phyloP scores from a whole-genome alignment of 441 rosid species.

The Brassica balearica region DNA sequence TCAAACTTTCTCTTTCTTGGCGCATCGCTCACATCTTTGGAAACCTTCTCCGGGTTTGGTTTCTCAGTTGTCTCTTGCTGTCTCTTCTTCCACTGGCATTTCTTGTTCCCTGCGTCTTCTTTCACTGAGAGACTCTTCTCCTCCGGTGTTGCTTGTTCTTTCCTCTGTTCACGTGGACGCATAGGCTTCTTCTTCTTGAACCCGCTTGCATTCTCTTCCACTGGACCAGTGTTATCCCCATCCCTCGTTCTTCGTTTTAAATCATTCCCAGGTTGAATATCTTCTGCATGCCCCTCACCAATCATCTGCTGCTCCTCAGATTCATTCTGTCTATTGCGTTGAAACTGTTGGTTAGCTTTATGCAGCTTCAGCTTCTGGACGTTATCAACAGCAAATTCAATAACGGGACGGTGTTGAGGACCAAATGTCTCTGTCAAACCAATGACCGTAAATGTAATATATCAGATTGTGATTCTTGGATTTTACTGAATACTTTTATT shows the following conservation, averaged over 20 bases:
- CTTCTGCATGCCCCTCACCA: conserved; percentile 25
- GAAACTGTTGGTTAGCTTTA: conserved; percentile 53
- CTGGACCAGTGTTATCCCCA: conserved; percentile 39
- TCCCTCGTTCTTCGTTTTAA: conserved; percentile 57
- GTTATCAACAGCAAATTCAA: conserved; percentile 86
- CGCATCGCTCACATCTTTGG: conserved; percentile 34
- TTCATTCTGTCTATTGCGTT: conserved; percentile 38
- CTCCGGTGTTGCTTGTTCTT: conserved; percentile 31
- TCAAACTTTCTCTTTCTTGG: conserved; percentile 52
- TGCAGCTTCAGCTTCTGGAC: conserved; percentile 75
- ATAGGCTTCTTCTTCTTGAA: conserved; percentile 55
- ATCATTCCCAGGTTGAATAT: conserved; percentile 27
- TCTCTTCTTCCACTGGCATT: conserved; percentile 38
- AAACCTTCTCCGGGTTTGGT: conserved; percentile 22
- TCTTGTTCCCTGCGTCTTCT: conserved; percentile 33
- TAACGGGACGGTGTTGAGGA: conserved; percentile 76
- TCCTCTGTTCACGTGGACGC: conserved; percentile 40
- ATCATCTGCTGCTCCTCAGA: too few relatives aligned
- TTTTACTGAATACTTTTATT: conserved; percentile 1
- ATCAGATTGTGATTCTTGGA: conserved; percentile 20
- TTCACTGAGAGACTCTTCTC: conserved; percentile 21
- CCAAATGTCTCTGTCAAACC: conserved; percentile 76
- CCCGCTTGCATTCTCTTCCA: conserved; percentile 31
- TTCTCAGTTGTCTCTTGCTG: conserved; percentile 40
- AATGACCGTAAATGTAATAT: background rate